Percentiles rank a stretch among this genome's conserved stretches.
phyloP scores from a whole-genome alignment of 2,329 filamentous ascomycete species.

The Alternaria brassicicola region DNA sequence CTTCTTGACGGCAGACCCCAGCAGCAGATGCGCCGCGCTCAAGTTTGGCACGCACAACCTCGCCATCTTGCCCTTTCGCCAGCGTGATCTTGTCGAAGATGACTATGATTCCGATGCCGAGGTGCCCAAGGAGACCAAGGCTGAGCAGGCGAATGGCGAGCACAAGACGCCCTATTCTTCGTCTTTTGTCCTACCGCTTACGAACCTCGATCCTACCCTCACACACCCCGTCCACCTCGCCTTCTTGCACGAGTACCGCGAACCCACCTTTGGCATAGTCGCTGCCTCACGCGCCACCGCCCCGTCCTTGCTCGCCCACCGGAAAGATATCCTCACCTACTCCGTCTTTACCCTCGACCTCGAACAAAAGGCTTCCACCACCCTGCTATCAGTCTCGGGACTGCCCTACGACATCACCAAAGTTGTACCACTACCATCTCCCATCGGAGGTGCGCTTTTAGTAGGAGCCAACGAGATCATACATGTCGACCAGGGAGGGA shows the following conservation, averaged over 20 bases:
- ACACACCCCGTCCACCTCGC: constrained; percentile 89
- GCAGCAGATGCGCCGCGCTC: constrained; percentile 89
- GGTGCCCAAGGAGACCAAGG: constrained; percentile 51
- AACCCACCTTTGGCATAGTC: constrained; percentile 94
- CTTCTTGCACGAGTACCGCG: constrained; percentile 95
- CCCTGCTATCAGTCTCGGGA: constrained; percentile 82
- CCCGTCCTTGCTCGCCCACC: constrained; percentile 72
- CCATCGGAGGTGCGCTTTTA: constrained; percentile 86
- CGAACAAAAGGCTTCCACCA: constrained; percentile 90
- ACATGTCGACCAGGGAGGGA: constrained; percentile 94
- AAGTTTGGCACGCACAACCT: constrained; percentile 89
- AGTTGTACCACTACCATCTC: constrained; percentile 80
- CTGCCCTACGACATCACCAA: constrained; percentile 87
- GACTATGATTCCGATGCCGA: constrained; percentile 87
- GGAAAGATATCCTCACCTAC: constrained; percentile 86
- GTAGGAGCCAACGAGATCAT: constrained; percentile 89
- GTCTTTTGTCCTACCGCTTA: constrained; percentile 91
- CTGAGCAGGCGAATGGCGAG: constrained; percentile 43
- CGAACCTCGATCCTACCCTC: constrained; percentile 83
- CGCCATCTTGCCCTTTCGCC: constrained; percentile 91
- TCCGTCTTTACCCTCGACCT: constrained; percentile 95
- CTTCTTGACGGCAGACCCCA: constrained; percentile 85
- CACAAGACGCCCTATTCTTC: constrained; percentile 76
- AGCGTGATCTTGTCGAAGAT: constrained; percentile 85
- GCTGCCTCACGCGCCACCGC: constrained; percentile 77